phyloP scores from a whole-genome alignment of 2,329 filamentous ascomycete genomes.

The Claviceps humidiphila region DNA sequence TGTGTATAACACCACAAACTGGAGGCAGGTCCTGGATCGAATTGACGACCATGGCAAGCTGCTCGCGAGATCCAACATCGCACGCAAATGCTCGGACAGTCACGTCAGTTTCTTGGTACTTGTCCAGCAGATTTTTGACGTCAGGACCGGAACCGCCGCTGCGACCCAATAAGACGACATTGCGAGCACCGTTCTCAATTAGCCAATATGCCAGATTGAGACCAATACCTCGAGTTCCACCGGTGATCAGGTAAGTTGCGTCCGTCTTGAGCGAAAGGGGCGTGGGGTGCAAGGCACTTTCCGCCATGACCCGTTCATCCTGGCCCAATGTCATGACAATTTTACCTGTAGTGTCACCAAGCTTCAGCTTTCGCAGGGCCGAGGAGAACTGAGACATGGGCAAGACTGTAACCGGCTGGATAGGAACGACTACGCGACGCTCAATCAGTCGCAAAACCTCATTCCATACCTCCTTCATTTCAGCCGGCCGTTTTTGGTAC shows the following conservation, averaged over 20 bases:
- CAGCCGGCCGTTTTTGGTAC: conserved; percentile 6
- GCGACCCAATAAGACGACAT: conserved; percentile 2
- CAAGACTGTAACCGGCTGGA: conserved; percentile 5
- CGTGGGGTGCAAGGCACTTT: conserved; percentile 2
- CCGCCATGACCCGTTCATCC: conserved; percentile 6
- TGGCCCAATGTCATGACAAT: conserved; percentile 19
- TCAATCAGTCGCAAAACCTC: conserved; percentile 7
- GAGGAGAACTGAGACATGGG: conserved; percentile 19
- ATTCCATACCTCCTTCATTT: conserved; percentile 3
- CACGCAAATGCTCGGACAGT: conserved; percentile 18
- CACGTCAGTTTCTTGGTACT: conserved; percentile 14
- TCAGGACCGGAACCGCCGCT: conserved; percentile 4
- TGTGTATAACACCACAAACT: conserved; percentile 14
- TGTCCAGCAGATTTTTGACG: neutral
- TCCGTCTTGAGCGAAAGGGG: conserved; percentile 1
- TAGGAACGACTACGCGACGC: neutral
- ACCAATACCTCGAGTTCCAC: conserved; percentile 4
- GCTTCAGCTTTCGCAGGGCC: conserved; percentile 27
- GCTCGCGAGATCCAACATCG: conserved; percentile 25
- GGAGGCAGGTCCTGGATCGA: conserved; percentile 11
- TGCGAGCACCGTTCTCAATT: conserved; percentile 3
- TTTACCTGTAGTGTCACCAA: conserved; percentile 27
- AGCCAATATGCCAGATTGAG: conserved; percentile 3
- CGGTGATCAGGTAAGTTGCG: conserved; percentile 4
- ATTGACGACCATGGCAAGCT: conserved; percentile 1